These are phyloP conservation scores for Scalesia atractyloides DNA, from an alignment of 129 eudicot genomes.

Conservation along the genomic window DNA sequence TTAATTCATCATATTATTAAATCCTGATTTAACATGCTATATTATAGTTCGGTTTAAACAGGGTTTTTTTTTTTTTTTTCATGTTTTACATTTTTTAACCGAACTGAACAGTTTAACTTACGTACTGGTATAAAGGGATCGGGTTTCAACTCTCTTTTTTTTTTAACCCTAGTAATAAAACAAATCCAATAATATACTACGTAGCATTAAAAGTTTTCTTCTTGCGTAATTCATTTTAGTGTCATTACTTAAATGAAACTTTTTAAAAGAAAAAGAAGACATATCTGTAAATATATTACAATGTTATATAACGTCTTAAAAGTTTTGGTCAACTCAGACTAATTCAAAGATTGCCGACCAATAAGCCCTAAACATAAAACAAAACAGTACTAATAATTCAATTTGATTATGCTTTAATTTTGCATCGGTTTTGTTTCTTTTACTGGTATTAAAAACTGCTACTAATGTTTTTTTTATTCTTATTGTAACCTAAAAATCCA, in stretches of 20 bases:
- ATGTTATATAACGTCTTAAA: background rate
- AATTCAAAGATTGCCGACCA: background rate
- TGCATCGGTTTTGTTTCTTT: no score
- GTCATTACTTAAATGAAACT: no score
- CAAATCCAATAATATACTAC: background rate
- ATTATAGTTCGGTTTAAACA: background rate
- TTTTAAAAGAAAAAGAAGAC: background rate
- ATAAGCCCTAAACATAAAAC: no score
- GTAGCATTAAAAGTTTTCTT: no score
- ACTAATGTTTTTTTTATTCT: background rate
- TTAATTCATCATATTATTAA: background rate
- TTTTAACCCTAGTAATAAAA: background rate
- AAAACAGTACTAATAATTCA: no score
- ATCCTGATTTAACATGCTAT: background rate
- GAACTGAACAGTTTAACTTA: background rate
- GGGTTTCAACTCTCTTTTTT: background rate
- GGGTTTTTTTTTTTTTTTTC: no score
- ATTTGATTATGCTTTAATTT: no score
- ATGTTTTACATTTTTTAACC: no score
- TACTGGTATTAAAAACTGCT: background rate
- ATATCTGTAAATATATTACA: background rate
- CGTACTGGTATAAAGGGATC: background rate
- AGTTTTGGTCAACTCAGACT: background rate
- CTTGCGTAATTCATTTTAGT: no score
- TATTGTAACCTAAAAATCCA: background rate